phyloP scores from a whole-genome alignment of 2,329 filamentous ascomycete genomes.

The Colletotrichum navitas region DNA sequence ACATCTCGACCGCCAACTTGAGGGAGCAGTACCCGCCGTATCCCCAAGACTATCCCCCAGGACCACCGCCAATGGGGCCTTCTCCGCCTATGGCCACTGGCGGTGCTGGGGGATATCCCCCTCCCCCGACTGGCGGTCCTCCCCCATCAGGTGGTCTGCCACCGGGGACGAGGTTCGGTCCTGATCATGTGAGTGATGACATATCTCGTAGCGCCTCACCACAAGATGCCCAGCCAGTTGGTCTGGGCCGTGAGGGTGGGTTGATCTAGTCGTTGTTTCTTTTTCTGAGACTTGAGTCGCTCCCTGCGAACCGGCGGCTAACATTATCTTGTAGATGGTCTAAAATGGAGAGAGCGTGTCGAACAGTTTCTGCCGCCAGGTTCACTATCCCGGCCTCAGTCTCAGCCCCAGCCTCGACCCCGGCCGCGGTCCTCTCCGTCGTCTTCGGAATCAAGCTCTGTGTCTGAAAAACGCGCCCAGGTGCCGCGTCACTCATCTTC shows the following conservation, averaged over 20 bases:
- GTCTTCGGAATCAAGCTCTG: constrained; percentile 33
- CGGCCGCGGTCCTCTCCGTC: constrained; percentile 35
- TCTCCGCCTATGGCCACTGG: constrained; percentile 45
- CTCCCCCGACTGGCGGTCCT: constrained; percentile 47
- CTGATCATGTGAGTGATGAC: constrained; percentile 60
- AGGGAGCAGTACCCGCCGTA: constrained; percentile 55
- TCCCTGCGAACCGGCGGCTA: not conserved
- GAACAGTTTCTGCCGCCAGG: constrained; percentile 29
- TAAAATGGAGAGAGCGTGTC: constrained; percentile 45
- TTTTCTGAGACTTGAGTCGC: constrained; percentile 12
- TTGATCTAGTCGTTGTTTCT: constrained; percentile 43
- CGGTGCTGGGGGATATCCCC: constrained; percentile 46
- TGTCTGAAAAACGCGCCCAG: constrained; percentile 16
- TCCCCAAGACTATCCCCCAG: constrained; percentile 59
- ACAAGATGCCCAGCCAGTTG: constrained; percentile 40
- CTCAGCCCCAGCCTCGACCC: constrained; percentile 28
- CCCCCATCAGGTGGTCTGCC: constrained; percentile 40
- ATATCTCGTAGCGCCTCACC: constrained; percentile 42
- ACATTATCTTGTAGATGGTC: constrained; percentile 46
- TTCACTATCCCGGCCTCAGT: constrained; percentile 17
- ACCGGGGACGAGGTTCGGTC: constrained; percentile 48
- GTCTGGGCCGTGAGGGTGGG: constrained; percentile 43
- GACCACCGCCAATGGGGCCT: constrained; percentile 51
- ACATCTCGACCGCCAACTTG: constrained; percentile 50
- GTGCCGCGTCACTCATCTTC: constrained; percentile 44